Percentiles rank a stretch among this genome's conserved stretches.
phyloP scores from a whole-genome alignment of 139 green algal species.

The Chlorella sp. region DNA sequence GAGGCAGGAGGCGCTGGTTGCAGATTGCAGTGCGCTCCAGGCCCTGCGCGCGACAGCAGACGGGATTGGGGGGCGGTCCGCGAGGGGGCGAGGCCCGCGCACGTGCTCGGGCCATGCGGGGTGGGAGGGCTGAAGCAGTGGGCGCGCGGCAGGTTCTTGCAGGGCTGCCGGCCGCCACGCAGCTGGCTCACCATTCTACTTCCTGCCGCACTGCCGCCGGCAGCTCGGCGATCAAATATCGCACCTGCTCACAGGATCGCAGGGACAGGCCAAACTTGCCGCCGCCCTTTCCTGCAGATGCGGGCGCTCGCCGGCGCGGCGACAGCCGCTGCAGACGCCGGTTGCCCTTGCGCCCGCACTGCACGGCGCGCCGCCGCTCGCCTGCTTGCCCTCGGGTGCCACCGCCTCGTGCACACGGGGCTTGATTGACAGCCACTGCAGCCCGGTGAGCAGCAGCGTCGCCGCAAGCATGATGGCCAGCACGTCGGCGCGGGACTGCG shows the following conservation, averaged over 20 bases:
- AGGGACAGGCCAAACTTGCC: too few species aligned
- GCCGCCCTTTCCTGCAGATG: too few species aligned
- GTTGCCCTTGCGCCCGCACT: too few species aligned
- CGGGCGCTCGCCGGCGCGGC: too few species aligned
- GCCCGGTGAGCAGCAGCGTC: constrained; percentile 84
- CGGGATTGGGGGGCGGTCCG: neutral
- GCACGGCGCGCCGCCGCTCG: constrained; percentile 45
- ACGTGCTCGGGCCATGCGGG: neutral
- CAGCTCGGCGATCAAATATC: too few species aligned
- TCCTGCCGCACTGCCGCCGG: constrained; percentile 42
- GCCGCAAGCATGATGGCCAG: constrained; percentile 82
- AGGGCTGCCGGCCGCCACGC: neutral
- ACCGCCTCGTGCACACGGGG: constrained; percentile 46
- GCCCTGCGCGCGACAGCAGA: constrained; percentile 50
- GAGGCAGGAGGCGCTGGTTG: constrained; percentile 23
- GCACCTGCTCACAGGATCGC: too few species aligned
- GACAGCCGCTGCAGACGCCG: too few species aligned
- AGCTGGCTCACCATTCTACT: constrained; percentile 53
- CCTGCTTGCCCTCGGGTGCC: constrained; percentile 38
- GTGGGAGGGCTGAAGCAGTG: neutral
- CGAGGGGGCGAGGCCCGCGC: neutral
- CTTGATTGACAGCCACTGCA: constrained; percentile 89
- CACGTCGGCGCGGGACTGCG: constrained; percentile 88
- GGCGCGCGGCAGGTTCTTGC: neutral
- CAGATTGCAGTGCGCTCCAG: constrained; percentile 55